Percentiles rank a stretch among this genome's conserved stretches.
Evolutionary conservation across 805 yeast species (phyloP).

Genomic region (Candida quercuum): DNA sequence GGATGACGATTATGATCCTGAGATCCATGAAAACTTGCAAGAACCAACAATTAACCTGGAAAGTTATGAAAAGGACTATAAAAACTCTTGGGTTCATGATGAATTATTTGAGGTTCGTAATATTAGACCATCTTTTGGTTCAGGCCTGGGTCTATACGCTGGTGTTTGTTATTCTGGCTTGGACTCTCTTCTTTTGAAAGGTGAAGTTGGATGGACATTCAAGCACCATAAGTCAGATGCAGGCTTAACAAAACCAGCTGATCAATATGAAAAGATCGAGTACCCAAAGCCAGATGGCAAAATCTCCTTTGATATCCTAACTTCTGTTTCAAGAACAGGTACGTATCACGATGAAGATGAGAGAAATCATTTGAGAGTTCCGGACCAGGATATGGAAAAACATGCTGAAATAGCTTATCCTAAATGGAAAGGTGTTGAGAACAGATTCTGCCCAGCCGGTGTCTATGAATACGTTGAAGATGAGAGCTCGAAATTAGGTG

Average conservation of each 20-base stretch:
- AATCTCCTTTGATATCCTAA: constrained; percentile 83
- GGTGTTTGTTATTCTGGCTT: constrained; percentile 85
- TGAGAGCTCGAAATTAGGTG: constrained; percentile 50
- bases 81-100: constrained; percentile 78
- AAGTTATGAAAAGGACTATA: constrained; percentile 58
- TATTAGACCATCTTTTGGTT: constrained; percentile 85
- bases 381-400: constrained; percentile 53
- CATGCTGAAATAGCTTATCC: constrained; percentile 73
- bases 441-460: constrained; percentile 96
- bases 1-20: constrained; percentile 36
- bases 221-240: constrained; percentile 68
- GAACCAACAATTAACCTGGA: constrained; percentile 44
- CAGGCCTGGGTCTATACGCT: constrained; percentile 69
- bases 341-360: constrained; percentile 95
- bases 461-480: constrained; percentile 88
- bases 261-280: constrained; percentile 60
- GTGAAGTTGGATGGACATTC: constrained; percentile 86
- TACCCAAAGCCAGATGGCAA: constrained; percentile 97
- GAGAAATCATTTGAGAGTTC: constrained; percentile 75
- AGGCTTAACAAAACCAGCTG: constrained; percentile 62
- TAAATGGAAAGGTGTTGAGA: constrained; percentile 80
- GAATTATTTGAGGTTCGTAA: constrained; percentile 85
- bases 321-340: constrained; percentile 95
- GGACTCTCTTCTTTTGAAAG: constrained; percentile 71
- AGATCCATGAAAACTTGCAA: constrained; percentile 32